Conservation (phyloP, 2,329 filamentous ascomycete species). For the Lachnellula suecica region DNA sequence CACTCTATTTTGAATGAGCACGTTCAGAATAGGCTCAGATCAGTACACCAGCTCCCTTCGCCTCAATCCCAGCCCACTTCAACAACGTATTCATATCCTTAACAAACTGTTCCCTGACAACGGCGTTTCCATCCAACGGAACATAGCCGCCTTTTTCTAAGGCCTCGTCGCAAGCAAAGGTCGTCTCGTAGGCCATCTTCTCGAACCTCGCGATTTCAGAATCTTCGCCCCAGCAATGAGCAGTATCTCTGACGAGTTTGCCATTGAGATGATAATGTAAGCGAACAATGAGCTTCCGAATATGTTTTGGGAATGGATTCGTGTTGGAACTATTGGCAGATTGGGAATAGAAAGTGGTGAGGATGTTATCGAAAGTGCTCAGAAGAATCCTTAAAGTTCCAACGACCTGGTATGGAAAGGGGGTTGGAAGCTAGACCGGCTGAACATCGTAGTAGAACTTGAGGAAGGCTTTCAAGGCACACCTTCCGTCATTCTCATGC, state of each 20-base stretch:
- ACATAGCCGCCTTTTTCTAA: too few relatives aligned
- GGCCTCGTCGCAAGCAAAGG: background rate
- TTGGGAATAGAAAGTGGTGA: background rate
- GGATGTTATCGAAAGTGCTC: too few relatives aligned
- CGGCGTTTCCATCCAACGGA: background rate
- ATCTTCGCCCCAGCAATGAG: conserved; percentile 1
- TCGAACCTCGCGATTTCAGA: conserved; percentile 1
- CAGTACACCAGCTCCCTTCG: background rate
- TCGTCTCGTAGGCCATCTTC: background rate
- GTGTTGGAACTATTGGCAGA: background rate
- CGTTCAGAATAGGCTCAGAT: too few relatives aligned
- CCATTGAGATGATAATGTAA: conserved; percentile 2
- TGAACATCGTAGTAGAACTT: background rate
- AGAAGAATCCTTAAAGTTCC: too few relatives aligned
- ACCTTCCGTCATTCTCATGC: too few relatives aligned
- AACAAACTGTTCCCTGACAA: background rate
- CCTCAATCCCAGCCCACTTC: background rate
- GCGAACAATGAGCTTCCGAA: background rate
- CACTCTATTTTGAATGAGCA: too few relatives aligned
- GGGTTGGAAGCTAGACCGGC: too few relatives aligned
- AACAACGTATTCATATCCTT: background rate
- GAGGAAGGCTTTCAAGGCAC: background rate
- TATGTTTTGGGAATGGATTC: background rate
- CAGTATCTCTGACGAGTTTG: background rate
- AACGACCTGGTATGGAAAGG: background rate